Base-by-base conservation (phyloP, 106 monocot genomes). In the Gastrodia elata region DNA sequence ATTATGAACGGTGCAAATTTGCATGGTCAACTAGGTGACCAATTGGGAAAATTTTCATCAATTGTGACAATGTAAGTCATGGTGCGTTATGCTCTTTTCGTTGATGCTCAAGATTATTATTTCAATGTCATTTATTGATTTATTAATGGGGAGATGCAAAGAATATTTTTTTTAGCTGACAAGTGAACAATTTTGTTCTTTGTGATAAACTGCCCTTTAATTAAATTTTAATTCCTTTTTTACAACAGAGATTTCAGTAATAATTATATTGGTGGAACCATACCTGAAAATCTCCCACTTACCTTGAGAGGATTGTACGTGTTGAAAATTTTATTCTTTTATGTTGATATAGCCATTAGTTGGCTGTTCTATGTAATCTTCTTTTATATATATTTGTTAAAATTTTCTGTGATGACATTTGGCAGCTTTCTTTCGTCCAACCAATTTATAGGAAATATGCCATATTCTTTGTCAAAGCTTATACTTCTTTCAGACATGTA, bases 391-490 rank as follows among this genome's bases (percentile, higher is more conserved):
- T n/a, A 46, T 40, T 71, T 24, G 11, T 11, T 77, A 55, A 5
- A 36, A 65, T 46, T 44, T 64, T 73, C 0, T 65, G 71, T 34
- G 14, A 18, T 75, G 39, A 43, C 9, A 37, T 80, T 30, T 78
- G 73, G 65, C 88, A 99, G 98, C 77, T 99, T 93, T 84, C 91
- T 99, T 73, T 93, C 98, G 41, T 86, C 81, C 59, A 99, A 99
- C 71, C 88, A 91, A 65, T 84, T 99, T 24, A 91, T 85, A 36
- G 98, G 98, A 72, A 91, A 77, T 77, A 88, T 99, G 46, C 98
- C 98, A 39, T 64, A 41, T 73, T 91, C 98, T 49, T 74, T 99
- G 55, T 88, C 93, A 24, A 65, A 75, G 10, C 70, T 99, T 32
- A 74, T 73, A 61, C 80, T 89, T 77, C 78, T 93, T 73, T 68